phyloP scores from a whole-genome alignment of 768 basidiomycete species.

The Boletus huronensis region DNA sequence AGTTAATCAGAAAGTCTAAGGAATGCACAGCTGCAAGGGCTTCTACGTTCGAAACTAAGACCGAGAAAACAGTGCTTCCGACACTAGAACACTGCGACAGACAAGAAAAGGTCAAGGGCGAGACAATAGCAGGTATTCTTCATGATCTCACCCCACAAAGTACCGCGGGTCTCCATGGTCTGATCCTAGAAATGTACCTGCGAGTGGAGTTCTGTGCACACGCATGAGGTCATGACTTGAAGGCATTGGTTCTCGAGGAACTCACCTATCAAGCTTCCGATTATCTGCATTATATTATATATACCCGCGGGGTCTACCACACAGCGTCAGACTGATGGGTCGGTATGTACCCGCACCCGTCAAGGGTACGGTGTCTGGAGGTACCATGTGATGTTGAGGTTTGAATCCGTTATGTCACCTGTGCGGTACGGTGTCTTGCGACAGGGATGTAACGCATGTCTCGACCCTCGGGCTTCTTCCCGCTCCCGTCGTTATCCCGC shows the following conservation, averaged over 20 bases:
- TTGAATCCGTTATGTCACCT: too few species aligned
- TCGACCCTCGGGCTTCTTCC: conserved; percentile 43
- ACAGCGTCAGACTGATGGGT: too few species aligned
- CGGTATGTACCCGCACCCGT: too few species aligned
- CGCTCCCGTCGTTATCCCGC: conserved; percentile 64
- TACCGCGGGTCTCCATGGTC: conserved; percentile 49
- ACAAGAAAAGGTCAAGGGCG: neutral
- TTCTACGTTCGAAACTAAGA: neutral
- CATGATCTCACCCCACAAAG: conserved; percentile 40
- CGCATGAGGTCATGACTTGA: conserved; percentile 21
- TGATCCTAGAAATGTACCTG: conserved; percentile 48
- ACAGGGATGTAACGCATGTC: conserved; percentile 85
- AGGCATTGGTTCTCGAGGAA: neutral
- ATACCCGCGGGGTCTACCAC: too few species aligned
- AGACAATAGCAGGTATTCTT: neutral
- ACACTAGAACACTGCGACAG: conserved; percentile 13
- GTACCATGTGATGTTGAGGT: too few species aligned
- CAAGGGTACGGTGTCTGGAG: too few species aligned
- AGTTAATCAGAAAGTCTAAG: neutral
- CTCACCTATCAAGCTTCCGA: conserved; percentile 22
- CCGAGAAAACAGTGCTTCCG: conserved; percentile 2
- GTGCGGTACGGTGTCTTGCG: too few species aligned
- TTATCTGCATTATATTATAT: too few species aligned
- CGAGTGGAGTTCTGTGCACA: conserved; percentile 45
- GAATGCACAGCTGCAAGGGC: neutral